phyloP scores from a whole-genome alignment of 1,139 yeast species.

The Geotrichum armillariae region DNA sequence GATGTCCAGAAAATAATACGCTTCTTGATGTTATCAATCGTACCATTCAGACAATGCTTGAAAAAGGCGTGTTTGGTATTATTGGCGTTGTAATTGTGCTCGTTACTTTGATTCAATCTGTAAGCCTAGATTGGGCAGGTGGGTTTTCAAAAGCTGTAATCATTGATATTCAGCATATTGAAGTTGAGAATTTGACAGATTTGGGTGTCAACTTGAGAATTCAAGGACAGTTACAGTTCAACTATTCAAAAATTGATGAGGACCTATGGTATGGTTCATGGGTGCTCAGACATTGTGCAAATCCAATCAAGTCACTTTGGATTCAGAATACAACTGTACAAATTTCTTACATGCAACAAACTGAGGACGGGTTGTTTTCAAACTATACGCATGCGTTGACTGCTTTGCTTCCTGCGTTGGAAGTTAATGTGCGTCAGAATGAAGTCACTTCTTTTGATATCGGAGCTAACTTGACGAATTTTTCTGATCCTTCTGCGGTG shows the following conservation, averaged over 20 bases:
- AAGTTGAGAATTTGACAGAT: not conserved
- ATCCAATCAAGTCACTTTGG: not conserved
- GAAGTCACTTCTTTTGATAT: not conserved
- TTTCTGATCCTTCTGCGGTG: not conserved
- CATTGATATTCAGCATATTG: not conserved
- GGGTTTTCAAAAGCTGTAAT: not conserved
- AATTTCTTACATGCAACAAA: not conserved
- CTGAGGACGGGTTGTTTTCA: not conserved
- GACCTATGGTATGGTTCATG: not conserved
- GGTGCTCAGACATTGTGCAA: not conserved
- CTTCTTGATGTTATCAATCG: not conserved
- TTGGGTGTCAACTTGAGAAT: not conserved
- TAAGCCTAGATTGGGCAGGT: not conserved
- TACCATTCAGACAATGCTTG: not conserved
- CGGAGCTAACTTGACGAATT: not conserved
- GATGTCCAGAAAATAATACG: not conserved
- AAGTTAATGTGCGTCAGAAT: not conserved
- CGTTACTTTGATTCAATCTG: constrained; percentile 1
- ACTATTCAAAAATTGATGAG: not conserved
- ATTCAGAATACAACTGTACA: not conserved
- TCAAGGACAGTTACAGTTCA: not conserved
- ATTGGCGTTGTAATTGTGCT: constrained; percentile 7
- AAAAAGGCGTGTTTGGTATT: constrained; percentile 2
- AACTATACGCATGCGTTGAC: not conserved
- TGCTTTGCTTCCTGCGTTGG: not conserved